Evolutionary conservation across 2,329 filamentous ascomycete species (phyloP).

Genomic region (Xylariaceae sp.): DNA sequence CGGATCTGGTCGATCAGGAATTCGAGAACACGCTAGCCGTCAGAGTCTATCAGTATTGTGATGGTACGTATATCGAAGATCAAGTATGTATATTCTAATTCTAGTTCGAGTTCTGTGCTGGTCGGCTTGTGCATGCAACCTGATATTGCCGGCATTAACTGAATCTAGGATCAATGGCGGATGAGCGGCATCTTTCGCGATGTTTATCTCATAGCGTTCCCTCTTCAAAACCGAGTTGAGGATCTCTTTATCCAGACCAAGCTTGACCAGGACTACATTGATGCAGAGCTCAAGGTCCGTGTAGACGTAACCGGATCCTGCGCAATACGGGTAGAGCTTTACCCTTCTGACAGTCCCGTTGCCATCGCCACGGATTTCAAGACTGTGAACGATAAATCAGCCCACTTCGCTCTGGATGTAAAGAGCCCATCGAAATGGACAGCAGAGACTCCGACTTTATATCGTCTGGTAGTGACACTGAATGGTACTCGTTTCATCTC

Average conservation of each 20-base stretch:
- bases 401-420: slow-evolving; percentile 32
- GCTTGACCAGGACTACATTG: slow-evolving; percentile 46
- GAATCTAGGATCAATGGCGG: slow-evolving; percentile 52
- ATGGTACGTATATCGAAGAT: slow-evolving; percentile 58
- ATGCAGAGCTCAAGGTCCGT: slow-evolving; percentile 44
- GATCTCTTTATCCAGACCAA: slow-evolving; percentile 50
- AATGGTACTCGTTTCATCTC: slow-evolving; percentile 30
- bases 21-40: slow-evolving; percentile 49
- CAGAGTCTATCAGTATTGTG: slow-evolving; percentile 56
- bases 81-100: slow-evolving; percentile 28
- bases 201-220: slow-evolving; percentile 55
- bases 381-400: background rate
- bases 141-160: slow-evolving; percentile 1
- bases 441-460: slow-evolving; percentile 55
- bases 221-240: slow-evolving; percentile 47
- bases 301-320: slow-evolving; percentile 30
- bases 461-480: slow-evolving; percentile 35
- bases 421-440: slow-evolving; percentile 53
- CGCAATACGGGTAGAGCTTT: slow-evolving; percentile 14
- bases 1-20: slow-evolving; percentile 35
- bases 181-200: slow-evolving; percentile 49
- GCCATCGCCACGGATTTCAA: slow-evolving; percentile 52
- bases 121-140: background rate
- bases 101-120: background rate
- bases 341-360: slow-evolving; percentile 41